Evolutionary conservation across 148 eudicot genomes (phyloP), one percentile per base, ranked within the genome.

Genomic region (Fagopyrum homotropicum): DNA sequence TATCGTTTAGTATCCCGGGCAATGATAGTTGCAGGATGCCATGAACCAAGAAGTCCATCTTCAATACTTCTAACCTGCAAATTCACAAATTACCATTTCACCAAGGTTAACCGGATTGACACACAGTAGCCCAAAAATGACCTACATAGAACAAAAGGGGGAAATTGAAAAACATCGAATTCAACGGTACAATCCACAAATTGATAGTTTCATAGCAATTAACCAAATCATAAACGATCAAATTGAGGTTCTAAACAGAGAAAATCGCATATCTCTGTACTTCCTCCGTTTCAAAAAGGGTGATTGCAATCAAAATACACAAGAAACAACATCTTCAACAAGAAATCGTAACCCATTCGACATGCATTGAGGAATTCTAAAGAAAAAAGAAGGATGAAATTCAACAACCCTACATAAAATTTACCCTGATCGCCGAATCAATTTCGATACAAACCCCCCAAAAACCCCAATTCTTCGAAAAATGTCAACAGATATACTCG

Each of bases 61-160:
- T 92, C 97, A 72, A 77, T 15, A 79, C 92, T 90, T 86, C 89
- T 90, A 74, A 92, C 92, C 99, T 95, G 83, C 76, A 84, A 55
- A 63, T 52, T 14, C 46, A 64, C 14, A 64, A n/a, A 35, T 12
- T 35, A 43, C 47, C 17, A 66, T 66, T 66, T 35, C 71, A 66
- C 71, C 35, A 30, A 63, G 12, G 7, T 63, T 2, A 63, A 14
- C 2, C 59, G 19, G 19, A 54, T 54, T n/a, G 4, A 19, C 17
- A 54, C 0, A 54, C 59, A 54, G 19, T 54, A 54, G n/a, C 6
- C 59, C 6, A 15, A 5, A 55, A 55, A 16, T 6, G 59, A 55
- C 6, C 59, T 55, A 55, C 7, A 15, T 26, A 55, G 7, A 14
- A 6, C 63, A 57, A 7, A 57, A 57, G 63, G 29, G 63, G 63